phyloP scores from a whole-genome alignment of 257 asterid genomes.

The Ocimum tenuiflorum region DNA sequence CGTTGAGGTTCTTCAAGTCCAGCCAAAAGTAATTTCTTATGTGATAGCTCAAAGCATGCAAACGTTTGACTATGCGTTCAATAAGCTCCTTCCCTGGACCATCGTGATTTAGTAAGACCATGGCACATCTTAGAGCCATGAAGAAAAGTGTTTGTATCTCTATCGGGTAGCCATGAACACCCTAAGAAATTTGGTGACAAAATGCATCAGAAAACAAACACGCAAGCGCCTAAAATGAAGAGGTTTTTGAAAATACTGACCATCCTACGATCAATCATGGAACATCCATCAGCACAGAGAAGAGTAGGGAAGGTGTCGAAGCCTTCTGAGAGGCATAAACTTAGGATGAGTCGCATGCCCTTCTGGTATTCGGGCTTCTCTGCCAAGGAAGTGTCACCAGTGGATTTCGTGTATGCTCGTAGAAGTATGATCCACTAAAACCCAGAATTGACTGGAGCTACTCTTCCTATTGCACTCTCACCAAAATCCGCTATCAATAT shows the following conservation, averaged over 20 bases:
- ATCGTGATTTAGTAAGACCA: constrained; percentile 38
- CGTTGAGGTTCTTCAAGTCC: constrained; percentile 41
- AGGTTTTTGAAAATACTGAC: constrained; percentile 10
- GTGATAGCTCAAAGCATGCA: constrained; percentile 54
- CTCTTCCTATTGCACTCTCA: constrained; percentile 51
- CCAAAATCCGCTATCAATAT: constrained; percentile 51
- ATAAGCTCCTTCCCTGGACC: constrained; percentile 34
- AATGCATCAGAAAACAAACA: background rate
- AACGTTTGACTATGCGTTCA: constrained; percentile 33
- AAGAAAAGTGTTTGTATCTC: constrained; percentile 52
- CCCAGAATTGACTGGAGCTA: constrained; percentile 53
- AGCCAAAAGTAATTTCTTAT: constrained; percentile 47
- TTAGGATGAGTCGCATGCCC: constrained; percentile 42
- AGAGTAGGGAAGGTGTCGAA: constrained; percentile 51
- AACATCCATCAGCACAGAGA: constrained; percentile 53
- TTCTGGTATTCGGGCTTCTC: constrained; percentile 50
- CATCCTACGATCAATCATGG: constrained; percentile 55
- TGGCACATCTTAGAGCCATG: constrained; percentile 48
- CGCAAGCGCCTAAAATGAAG: background rate
- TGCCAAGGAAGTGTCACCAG: constrained; percentile 45
- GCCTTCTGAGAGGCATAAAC: constrained; percentile 49
- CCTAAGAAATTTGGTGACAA: constrained; percentile 18
- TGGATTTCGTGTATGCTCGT: constrained; percentile 47
- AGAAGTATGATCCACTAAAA: constrained; percentile 52
- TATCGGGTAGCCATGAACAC: constrained; percentile 48